Evolutionary conservation across 2,329 filamentous ascomycete genomes (phyloP).

Genomic region (Ophiostoma ulmi): DNA sequence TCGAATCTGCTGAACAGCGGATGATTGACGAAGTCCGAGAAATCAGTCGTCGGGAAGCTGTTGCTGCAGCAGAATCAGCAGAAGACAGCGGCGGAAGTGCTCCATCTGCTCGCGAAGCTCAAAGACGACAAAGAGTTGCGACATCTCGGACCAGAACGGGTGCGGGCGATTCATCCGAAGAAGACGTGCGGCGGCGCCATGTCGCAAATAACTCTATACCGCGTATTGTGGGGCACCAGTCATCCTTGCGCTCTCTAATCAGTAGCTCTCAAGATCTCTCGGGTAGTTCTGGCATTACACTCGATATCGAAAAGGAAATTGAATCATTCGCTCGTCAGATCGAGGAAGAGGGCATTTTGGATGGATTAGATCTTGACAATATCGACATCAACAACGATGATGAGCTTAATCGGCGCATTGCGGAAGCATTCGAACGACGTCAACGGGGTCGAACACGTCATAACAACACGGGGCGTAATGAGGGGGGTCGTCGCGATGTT

Average conservation of each 20-base stretch:
- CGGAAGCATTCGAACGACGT: constrained; percentile 75
- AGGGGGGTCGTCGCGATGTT: constrained; percentile 40
- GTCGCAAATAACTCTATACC: constrained; percentile 36
- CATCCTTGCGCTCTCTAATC: constrained; percentile 78
- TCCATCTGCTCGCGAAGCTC: constrained; percentile 9
- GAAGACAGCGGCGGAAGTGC: constrained; percentile 18
- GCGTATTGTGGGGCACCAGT: constrained; percentile 64
- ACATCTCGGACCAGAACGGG: constrained; percentile 24
- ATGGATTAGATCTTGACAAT: constrained; percentile 84
- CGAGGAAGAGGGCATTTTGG: constrained; percentile 59
- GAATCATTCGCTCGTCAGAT: constrained; percentile 82
- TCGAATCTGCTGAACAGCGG: constrained; percentile 62
- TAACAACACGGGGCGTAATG: background rate
- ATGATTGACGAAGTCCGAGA: constrained; percentile 67
- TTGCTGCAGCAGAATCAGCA: constrained; percentile 37
- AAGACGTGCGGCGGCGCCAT: constrained; percentile 36
- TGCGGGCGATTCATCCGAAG: constrained; percentile 28
- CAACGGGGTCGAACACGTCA: constrained; percentile 56
- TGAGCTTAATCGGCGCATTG: constrained; percentile 83
- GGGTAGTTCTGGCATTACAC: constrained; percentile 28
- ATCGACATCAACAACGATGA: constrained; percentile 81
- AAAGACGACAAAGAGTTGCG: constrained; percentile 26
- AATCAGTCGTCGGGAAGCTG: constrained; percentile 66
- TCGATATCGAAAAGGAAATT: constrained; percentile 81
- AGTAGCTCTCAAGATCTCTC: constrained; percentile 45